Evolutionary conservation across 495 filamentous ascomycete genomes (phyloP).

Genomic region (Rostrohypoxylon terebratum): DNA sequence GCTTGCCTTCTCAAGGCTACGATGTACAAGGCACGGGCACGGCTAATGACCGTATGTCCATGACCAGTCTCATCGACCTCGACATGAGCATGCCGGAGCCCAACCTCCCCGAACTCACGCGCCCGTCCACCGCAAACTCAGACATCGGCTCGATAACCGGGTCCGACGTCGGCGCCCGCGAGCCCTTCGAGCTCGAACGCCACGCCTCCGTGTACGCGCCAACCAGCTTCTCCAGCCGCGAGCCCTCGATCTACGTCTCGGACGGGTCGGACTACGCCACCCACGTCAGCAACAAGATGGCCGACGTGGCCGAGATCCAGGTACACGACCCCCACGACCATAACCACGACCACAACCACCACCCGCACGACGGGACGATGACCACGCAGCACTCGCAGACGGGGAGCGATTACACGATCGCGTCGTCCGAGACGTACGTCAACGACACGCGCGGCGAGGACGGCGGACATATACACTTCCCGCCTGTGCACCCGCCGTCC

Average conservation of each 20-base stretch:
- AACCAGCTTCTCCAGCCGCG: slow-evolving; percentile 49
- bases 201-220: slow-evolving; percentile 64
- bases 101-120: slow-evolving; percentile 50
- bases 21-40: slow-evolving; percentile 35
- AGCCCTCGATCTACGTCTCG: slow-evolving; percentile 65
- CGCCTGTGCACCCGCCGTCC: slow-evolving; percentile 58
- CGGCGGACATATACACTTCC: slow-evolving; percentile 40
- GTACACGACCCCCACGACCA: slow-evolving; percentile 33
- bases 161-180: slow-evolving; percentile 60
- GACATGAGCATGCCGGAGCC: slow-evolving; percentile 61
- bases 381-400: slow-evolving; percentile 38
- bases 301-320: slow-evolving; percentile 32
- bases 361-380: too few relatives aligned
- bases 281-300: slow-evolving; percentile 47
- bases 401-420: slow-evolving; percentile 31
- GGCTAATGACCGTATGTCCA: slow-evolving; percentile 55
- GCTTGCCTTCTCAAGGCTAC: slow-evolving; percentile 58
- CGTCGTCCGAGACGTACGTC: slow-evolving; percentile 36
- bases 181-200: slow-evolving; percentile 67
- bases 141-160: slow-evolving; percentile 61
- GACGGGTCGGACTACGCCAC: slow-evolving; percentile 60
- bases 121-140: slow-evolving; percentile 67
- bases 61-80: slow-evolving; percentile 64
- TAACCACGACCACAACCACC: slow-evolving; percentile 37
- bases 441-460: slow-evolving; percentile 12